Evolutionary conservation across 495 filamentous ascomycete species (phyloP).

Genomic region (Xylaria bambusicola): DNA sequence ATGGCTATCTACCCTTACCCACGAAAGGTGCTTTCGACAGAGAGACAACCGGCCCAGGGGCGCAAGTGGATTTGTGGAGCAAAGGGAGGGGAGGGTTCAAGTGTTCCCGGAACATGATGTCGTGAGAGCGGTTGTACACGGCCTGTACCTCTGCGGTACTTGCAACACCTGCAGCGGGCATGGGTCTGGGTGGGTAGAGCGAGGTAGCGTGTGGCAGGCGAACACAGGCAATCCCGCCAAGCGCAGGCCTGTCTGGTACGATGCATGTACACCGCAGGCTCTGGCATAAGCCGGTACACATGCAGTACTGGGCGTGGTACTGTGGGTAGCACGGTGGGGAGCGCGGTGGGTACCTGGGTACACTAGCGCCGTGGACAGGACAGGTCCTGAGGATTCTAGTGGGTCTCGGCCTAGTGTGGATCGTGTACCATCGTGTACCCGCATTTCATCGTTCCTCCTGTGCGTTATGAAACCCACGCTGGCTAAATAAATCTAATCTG

Average conservation of each 20-base stretch:
- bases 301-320: too few species aligned
- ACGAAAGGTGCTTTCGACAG: conserved; percentile 31
- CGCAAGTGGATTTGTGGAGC: conserved; percentile 33
- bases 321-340: too few species aligned
- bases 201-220: too few species aligned
- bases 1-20: conserved; percentile 37
- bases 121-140: conserved; percentile 25
- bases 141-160: conserved; percentile 27
- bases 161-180: conserved; percentile 7
- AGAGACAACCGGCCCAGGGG: conserved; percentile 35
- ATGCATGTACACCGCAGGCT: too few species aligned
- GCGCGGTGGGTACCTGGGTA: neutral
- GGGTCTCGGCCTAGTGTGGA: conserved; percentile 17
- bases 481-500: conserved; percentile 16
- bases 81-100: conserved; percentile 22
- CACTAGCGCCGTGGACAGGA: too few species aligned
- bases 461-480: conserved; percentile 20
- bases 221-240: conserved; percentile 2
- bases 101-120: conserved; percentile 36
- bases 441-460: conserved; percentile 19
- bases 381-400: conserved; percentile 7
- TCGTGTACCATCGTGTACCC: conserved; percentile 9
- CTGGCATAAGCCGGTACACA: too few species aligned
- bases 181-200: conserved; percentile 7
- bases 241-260: neutral